A percentile compares a stretch with the other conserved stretches of the same genome.
These are phyloP conservation scores for Phytopythium helicoides DNA, from an alignment of 352 stramenopile genomes.

Conservation along the genomic window DNA sequence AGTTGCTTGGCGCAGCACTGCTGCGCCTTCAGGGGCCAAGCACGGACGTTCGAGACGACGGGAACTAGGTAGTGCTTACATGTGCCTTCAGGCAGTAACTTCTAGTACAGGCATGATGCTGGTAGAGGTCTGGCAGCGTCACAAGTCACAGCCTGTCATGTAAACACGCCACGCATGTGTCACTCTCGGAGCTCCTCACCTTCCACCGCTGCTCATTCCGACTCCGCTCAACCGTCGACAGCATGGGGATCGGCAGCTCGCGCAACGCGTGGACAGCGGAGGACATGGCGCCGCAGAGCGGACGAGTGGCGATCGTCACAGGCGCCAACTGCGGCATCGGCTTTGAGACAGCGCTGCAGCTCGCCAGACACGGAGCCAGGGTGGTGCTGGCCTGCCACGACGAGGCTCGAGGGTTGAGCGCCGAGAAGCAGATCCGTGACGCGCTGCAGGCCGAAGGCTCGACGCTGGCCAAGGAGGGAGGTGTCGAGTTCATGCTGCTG, in stretches of 20 bases:
- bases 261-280: slow-evolving; percentile 13
- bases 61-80: too few relatives aligned
- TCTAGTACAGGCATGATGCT: too few relatives aligned
- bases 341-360: slow-evolving; percentile 56
- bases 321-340: slow-evolving; percentile 84
- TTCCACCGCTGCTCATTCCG: too few relatives aligned
- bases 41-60: too few relatives aligned
- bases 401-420: slow-evolving; percentile 20
- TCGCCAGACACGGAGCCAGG: slow-evolving; percentile 53
- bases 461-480: slow-evolving; percentile 15
- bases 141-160: too few relatives aligned
- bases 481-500: slow-evolving; percentile 38
- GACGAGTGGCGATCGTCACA: slow-evolving; percentile 79
- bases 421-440: slow-evolving; percentile 22
- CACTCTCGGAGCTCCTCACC: too few relatives aligned
- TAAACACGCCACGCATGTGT: too few relatives aligned
- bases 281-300: slow-evolving; percentile 33
- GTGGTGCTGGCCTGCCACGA: slow-evolving; percentile 80
- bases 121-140: too few relatives aligned
- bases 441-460: slow-evolving; percentile 3
- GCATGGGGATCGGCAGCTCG: slow-evolving; percentile 1
- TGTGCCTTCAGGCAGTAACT: too few relatives aligned
- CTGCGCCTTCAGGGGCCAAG: too few relatives aligned
- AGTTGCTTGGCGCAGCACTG: too few relatives aligned
- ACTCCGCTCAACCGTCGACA: background rate